Evolutionary conservation across 2,329 filamentous ascomycete genomes (phyloP), one percentile per base, ranked within the genome.

Genomic region (Botrytis porri): DNA sequence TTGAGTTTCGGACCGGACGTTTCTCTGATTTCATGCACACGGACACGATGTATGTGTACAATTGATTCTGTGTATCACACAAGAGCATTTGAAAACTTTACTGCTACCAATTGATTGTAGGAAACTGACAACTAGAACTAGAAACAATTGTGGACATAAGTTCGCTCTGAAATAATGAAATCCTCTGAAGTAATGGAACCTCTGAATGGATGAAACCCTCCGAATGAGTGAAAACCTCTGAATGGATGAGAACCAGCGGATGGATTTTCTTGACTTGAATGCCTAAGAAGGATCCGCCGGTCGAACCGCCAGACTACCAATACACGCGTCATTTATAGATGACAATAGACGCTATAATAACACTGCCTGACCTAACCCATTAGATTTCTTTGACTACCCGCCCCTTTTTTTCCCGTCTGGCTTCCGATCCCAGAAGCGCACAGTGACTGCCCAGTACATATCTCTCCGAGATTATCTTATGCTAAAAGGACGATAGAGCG

Each of bases 1-100:
- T n/a, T 54, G n/a, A 16, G 3, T 6, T 54, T 54, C 2, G 51
- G 51, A 54, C 51, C 10, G 25, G 6, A 18, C n/a, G 5, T 29
- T 54, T 54, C 25, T n/a, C 51, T 3, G 12, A n/a, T 29, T 41
- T 3, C 3, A 41, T 3, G 6, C 25, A 41, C 4, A 25, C 8
- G 3, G 14, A 10, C 25, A 62, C 8, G 2, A 20, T 16, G 1
- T 1, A 25, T n/a, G 2, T 18, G 20, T 7, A 3, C 8, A 9
- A 62, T 3, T 16, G 16, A 41, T 20, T 39, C 6, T 41, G 25
- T n/a, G 2, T 3, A 41, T 41, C 9, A 9, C 8, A 63, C 7
- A 29, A 25, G n/a, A 22, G n/a, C 0, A 41, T 22, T 63, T 32
- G 16, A 43, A 1, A 45, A n/a, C n/a, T n/a, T 22, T 10, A 43